phyloP scores from a whole-genome alignment of 331 rosid species.

The Quercus phellos region DNA sequence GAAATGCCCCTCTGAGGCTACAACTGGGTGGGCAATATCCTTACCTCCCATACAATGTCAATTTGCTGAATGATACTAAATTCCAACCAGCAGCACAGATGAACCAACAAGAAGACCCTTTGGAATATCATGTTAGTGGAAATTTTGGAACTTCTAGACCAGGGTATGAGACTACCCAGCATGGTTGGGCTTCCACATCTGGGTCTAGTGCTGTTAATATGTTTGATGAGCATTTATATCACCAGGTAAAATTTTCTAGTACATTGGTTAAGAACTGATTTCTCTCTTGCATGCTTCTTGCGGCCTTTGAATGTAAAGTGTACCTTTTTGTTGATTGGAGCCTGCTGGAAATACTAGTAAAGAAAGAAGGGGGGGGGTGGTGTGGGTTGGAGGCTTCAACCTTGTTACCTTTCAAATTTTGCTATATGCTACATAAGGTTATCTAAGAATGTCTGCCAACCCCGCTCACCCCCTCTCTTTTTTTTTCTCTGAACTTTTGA shows the following conservation, averaged over 20 bases:
- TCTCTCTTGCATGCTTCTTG: neutral
- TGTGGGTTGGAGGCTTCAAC: neutral
- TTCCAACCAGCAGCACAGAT: constrained; percentile 41
- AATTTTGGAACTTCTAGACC: constrained; percentile 48
- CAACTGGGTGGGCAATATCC: constrained; percentile 55
- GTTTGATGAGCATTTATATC: constrained; percentile 55
- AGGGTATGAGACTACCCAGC: constrained; percentile 42
- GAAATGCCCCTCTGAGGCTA: constrained; percentile 42
- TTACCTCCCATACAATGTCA: constrained; percentile 55
- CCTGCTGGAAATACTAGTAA: neutral
- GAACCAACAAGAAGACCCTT: constrained; percentile 46
- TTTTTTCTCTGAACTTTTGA: neutral
- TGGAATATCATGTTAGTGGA: constrained; percentile 60
- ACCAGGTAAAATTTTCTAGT: constrained; percentile 40
- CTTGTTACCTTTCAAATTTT: neutral
- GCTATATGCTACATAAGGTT: neutral
- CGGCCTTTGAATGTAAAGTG: neutral
- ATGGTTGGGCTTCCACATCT: constrained; percentile 62
- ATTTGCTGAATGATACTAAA: constrained; percentile 40
- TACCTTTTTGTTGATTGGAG: neutral
- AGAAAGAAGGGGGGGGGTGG: neutral
- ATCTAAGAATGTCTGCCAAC: too few relatives aligned
- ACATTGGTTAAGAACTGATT: neutral
- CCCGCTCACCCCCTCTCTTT: too few relatives aligned
- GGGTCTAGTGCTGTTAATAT: constrained; percentile 57